These are phyloP conservation scores for Nyctanthes arbortristis DNA, from an alignment of 257 asterid species.

Conservation along the genomic window DNA sequence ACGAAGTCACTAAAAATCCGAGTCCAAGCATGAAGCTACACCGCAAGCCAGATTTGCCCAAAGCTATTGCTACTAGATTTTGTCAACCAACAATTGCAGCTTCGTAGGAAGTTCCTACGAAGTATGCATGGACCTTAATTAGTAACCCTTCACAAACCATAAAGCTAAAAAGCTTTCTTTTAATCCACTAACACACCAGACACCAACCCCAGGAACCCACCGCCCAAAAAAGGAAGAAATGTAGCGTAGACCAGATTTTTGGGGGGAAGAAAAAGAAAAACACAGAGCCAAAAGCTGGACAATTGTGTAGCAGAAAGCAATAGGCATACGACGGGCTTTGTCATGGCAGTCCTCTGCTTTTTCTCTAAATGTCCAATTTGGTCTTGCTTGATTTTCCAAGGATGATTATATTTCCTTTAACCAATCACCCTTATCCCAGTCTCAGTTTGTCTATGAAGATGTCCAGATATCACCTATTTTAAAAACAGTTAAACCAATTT, in stretches of 20 bases:
- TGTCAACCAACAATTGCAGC: too few species aligned
- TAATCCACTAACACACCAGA: too few species aligned
- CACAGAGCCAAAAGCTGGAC: too few species aligned
- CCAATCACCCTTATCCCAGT: background rate
- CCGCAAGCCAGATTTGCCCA: too few species aligned
- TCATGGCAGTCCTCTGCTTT: too few species aligned
- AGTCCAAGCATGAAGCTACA: too few species aligned
- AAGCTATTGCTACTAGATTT: too few species aligned
- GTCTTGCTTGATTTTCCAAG: background rate
- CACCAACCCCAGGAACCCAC: background rate
- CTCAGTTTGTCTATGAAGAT: background rate
- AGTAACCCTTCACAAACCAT: background rate
- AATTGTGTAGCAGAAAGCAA: too few species aligned
- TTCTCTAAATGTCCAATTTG: background rate
- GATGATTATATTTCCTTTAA: background rate
- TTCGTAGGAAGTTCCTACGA: too few species aligned
- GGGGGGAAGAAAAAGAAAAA: too few species aligned
- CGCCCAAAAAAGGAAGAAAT: background rate
- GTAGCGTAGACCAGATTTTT: background rate
- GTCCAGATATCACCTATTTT: background rate
- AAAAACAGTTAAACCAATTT: background rate
- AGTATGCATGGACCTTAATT: background rate
- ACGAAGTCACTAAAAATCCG: too few species aligned
- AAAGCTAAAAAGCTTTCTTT: background rate
- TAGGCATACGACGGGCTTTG: too few species aligned